Conservation (phyloP, 768 basidiomycete genomes). For the Termitomyces sp. region DNA sequence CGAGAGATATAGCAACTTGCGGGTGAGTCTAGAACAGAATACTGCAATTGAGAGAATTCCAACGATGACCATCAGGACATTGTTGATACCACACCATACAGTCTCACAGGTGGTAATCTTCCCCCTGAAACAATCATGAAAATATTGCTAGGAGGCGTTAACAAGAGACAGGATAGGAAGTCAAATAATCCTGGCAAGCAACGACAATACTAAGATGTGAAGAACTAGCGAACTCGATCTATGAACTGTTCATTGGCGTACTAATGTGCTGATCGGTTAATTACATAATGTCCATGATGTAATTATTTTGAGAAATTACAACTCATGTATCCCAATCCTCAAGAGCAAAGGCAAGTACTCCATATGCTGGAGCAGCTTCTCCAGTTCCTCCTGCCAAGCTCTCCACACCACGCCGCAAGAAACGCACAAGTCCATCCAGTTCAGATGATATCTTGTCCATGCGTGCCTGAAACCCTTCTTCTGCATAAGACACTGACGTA, state of each 20-base stretch:
- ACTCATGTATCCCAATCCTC: conserved; percentile 70
- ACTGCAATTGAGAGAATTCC: background rate
- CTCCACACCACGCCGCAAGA: conserved; percentile 67
- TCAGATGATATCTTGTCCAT: conserved; percentile 66
- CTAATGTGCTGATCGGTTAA: too few relatives aligned
- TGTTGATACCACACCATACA: conserved; percentile 64
- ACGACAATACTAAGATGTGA: background rate
- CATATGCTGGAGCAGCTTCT: conserved; percentile 61
- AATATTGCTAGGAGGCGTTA: conserved; percentile 64
- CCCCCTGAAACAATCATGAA: conserved; percentile 51
- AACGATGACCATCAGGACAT: conserved; percentile 44
- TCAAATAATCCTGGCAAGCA: background rate
- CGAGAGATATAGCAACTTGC: conserved; percentile 29
- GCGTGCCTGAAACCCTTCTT: conserved; percentile 43
- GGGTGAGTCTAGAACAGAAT: conserved; percentile 28
- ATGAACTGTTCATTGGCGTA: too few relatives aligned
- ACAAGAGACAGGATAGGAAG: conserved; percentile 32
- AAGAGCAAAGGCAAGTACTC: conserved; percentile 68
- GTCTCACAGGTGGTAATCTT: conserved; percentile 26
- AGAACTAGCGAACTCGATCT: background rate
- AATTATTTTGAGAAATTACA: background rate
- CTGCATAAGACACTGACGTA: conserved; percentile 31
- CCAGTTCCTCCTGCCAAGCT: conserved; percentile 58
- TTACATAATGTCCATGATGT: too few relatives aligned
- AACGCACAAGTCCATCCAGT: conserved; percentile 67